Evolutionary conservation across 352 stramenopile genomes (phyloP), one percentile per base, ranked within the genome.

Genomic region (Phytophthora nicotianae): DNA sequence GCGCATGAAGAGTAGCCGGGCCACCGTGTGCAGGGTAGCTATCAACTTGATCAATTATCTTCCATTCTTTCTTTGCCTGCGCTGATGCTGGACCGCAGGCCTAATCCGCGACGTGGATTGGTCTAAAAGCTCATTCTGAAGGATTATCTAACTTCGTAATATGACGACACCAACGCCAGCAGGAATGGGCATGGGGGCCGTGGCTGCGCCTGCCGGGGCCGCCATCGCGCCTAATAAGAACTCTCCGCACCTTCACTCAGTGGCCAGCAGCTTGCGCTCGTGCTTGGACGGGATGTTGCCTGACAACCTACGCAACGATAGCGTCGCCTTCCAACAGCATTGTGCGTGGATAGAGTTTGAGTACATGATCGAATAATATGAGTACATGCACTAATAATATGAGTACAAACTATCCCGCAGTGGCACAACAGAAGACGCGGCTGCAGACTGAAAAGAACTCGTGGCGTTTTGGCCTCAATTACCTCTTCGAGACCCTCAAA

Each of bases 401-500:
- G 17, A 43, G 42, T 41, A 24, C n/a, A 50, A 33, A 11, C 32
- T 38, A 9, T 23, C 5, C 17, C 27, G 2, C 45, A 95, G 86
- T 95, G 66, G 61, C 75, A n/a, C 73, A 85, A 43, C 87, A 95
- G 48, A 89, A 89, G 72, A 70, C 60, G 19, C 79, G 84, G 16
- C 75, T 95, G 27, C 85, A 89, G 59, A 76, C 79, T 0, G 84
- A 95, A 62, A 94, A 94, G 62, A 93, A 92, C 56, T 92, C 85
- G 62, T 95, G 87, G 87, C 86, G 86, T 38, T 93, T 92, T 55
- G 85, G 87, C 4, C 77, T 95, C 57, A 94, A 95, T 73, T 95
- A 95, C 67, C 76, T 95, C 24, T 94, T 95, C 51, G 87, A 95
- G 74, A 92, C 87, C 43, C 79, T 95, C 61, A 91, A 92, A 64